Conservation (phyloP, 129 eudicot species). For the Artemisia tridentata region DNA sequence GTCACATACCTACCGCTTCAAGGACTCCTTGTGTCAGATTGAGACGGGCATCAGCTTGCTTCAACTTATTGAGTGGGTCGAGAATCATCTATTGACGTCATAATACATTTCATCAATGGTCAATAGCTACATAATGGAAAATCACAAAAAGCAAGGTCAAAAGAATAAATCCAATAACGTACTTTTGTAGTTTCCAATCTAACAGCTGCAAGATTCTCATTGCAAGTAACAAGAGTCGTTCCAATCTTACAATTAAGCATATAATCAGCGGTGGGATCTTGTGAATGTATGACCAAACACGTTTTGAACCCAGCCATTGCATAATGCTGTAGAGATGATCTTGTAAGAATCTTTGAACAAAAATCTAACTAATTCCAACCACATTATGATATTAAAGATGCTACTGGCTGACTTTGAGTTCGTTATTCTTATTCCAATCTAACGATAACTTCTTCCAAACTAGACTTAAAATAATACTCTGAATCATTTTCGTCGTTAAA, state of each 20-base stretch:
- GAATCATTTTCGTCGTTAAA: background rate
- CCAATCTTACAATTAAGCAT: slow-evolving; percentile 82
- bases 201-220: slow-evolving; percentile 73
- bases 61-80: slow-evolving; percentile 71
- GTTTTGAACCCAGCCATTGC: slow-evolving; percentile 76
- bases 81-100: slow-evolving; percentile 65
- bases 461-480: background rate
- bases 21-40: slow-evolving; percentile 94
- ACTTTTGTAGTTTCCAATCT: slow-evolving; percentile 95
- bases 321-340: slow-evolving; percentile 57
- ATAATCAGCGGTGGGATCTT: slow-evolving; percentile 84
- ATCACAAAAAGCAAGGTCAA: background rate
- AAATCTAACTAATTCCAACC: slow-evolving; percentile 1
- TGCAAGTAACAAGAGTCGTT: slow-evolving; percentile 57
- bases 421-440: background rate
- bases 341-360: background rate
- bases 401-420: background rate
- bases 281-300: slow-evolving; percentile 80
- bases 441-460: slow-evolving; percentile 2
- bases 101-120: slow-evolving; percentile 17
- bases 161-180: slow-evolving; percentile 22
- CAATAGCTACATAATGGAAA: slow-evolving; percentile 6
- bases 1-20: slow-evolving; percentile 96
- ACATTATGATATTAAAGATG: background rate
- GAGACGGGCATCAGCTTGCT: slow-evolving; percentile 86